These are phyloP conservation scores for Pezicula radicicola DNA, from an alignment of 2,329 filamentous ascomycete species.

Conservation along the genomic window DNA sequence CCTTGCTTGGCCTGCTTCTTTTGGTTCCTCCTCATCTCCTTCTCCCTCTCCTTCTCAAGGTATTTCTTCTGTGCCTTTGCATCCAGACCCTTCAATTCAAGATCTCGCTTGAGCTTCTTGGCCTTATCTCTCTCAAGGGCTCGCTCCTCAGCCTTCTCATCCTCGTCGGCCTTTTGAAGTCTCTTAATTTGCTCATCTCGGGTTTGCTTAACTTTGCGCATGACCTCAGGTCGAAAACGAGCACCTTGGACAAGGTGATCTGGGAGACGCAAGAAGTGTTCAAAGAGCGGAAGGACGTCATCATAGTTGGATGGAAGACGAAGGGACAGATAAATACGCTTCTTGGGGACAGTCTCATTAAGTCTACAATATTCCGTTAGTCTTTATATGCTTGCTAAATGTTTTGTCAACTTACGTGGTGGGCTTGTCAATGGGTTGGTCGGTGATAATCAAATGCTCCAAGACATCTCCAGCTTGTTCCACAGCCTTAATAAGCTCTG, in stretches of 20 bases:
- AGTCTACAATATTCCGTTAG: conserved; percentile 48
- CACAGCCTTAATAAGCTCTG: conserved; percentile 81
- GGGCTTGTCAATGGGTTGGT: conserved; percentile 87
- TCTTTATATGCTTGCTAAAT: background rate
- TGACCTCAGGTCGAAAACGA: conserved; percentile 87
- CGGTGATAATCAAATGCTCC: conserved; percentile 84
- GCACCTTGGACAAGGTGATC: conserved; percentile 74
- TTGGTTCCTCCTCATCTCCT: conserved; percentile 60
- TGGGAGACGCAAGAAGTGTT: conserved; percentile 78
- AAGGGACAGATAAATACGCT: conserved; percentile 77
- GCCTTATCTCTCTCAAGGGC: conserved; percentile 67
- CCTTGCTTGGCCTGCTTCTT: conserved; percentile 56
- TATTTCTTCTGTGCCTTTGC: conserved; percentile 86
- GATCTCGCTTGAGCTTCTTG: conserved; percentile 88
- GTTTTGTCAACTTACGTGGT: conserved; percentile 58
- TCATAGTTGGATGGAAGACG: conserved; percentile 69
- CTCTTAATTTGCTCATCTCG: conserved; percentile 79
- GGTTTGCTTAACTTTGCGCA: conserved; percentile 75
- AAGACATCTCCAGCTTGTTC: conserved; percentile 75
- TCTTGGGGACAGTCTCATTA: conserved; percentile 79
- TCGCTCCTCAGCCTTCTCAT: conserved; percentile 76
- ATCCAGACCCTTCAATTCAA: conserved; percentile 71
- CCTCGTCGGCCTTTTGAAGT: conserved; percentile 77
- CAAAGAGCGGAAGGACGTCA: conserved; percentile 70
- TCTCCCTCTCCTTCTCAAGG: conserved; percentile 76